Percentiles rank a stretch among this genome's conserved stretches.
phyloP scores from a whole-genome alignment of 495 filamentous ascomycete genomes.

The Aspergillus nanangensis region DNA sequence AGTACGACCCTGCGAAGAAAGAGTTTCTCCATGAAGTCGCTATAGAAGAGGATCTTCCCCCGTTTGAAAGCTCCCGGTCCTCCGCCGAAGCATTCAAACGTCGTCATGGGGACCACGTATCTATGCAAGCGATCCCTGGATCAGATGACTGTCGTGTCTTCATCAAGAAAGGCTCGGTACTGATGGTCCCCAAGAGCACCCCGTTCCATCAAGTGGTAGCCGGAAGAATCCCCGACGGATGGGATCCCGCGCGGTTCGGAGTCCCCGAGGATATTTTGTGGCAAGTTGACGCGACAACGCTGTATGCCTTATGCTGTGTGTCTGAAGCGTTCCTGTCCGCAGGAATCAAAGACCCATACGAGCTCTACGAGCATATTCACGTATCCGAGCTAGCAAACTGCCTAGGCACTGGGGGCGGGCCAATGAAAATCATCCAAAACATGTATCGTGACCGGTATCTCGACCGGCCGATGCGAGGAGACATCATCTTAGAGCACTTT shows the following conservation, averaged over 20 bases:
- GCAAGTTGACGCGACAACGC: constrained; percentile 91
- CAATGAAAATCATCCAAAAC: constrained; percentile 67
- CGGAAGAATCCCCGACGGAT: constrained; percentile 91
- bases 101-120: constrained; percentile 90
- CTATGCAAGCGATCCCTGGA: constrained; percentile 85
- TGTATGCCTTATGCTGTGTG: constrained; percentile 90
- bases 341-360: constrained; percentile 97
- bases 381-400: constrained; percentile 97
- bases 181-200: constrained; percentile 93
- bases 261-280: constrained; percentile 95
- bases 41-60: constrained; percentile 91
- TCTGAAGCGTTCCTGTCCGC: constrained; percentile 84
- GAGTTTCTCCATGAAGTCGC: constrained; percentile 95
- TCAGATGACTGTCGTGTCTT: constrained; percentile 88
- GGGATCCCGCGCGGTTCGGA: constrained; percentile 91
- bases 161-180: constrained; percentile 85
- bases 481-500: constrained; percentile 98
- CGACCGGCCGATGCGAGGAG: constrained; percentile 92
- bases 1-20: constrained; percentile 95
- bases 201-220: constrained; percentile 94
- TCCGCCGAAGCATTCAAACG: constrained; percentile 95
- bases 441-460: constrained; percentile 98
- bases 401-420: constrained; percentile 93
- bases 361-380: constrained; percentile 99
- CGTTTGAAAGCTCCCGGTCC: constrained; percentile 94